Conservation (phyloP, 306 rosid genomes). For the Delonix regia region DNA sequence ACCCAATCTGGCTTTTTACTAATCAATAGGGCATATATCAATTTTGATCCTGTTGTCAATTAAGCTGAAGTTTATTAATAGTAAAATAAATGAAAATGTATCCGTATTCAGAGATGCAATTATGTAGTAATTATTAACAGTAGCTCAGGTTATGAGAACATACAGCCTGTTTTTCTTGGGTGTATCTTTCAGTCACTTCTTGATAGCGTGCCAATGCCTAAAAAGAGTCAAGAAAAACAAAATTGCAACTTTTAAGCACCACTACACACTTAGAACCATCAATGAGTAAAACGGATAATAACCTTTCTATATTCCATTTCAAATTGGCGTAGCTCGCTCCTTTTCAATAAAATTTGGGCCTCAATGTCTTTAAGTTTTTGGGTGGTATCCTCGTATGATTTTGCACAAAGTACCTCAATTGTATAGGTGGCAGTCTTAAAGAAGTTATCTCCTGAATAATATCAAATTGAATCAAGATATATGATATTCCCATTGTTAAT, state of each 20-base stretch:
- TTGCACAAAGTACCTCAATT: conserved; percentile 69
- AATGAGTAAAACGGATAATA: conserved; percentile 24
- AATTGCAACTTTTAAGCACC: conserved; percentile 20
- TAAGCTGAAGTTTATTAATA: neutral
- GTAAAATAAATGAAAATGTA: conserved; percentile 30
- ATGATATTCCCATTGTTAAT: conserved; percentile 5
- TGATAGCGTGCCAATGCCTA: conserved; percentile 95
- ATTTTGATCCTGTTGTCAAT: neutral
- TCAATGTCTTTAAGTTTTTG: conserved; percentile 79
- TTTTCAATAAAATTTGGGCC: conserved; percentile 88
- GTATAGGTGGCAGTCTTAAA: conserved; percentile 78
- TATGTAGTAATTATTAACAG: conserved; percentile 5
- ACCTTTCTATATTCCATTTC: conserved; percentile 95
- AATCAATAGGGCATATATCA: neutral
- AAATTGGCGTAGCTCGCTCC: conserved; percentile 96
- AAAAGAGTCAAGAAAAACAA: conserved; percentile 37
- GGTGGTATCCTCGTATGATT: conserved; percentile 59
- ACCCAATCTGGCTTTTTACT: neutral
- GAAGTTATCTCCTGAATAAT: conserved; percentile 71
- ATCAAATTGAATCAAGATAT: conserved; percentile 30
- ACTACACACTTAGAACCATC: conserved; percentile 18
- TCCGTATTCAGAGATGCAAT: conserved; percentile 31
- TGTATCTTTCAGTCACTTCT: conserved; percentile 94
- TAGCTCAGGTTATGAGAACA: conserved; percentile 40
- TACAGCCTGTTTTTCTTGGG: conserved; percentile 87